phyloP scores from a whole-genome alignment of 768 basidiomycete genomes.

The Suillus hirtellus region DNA sequence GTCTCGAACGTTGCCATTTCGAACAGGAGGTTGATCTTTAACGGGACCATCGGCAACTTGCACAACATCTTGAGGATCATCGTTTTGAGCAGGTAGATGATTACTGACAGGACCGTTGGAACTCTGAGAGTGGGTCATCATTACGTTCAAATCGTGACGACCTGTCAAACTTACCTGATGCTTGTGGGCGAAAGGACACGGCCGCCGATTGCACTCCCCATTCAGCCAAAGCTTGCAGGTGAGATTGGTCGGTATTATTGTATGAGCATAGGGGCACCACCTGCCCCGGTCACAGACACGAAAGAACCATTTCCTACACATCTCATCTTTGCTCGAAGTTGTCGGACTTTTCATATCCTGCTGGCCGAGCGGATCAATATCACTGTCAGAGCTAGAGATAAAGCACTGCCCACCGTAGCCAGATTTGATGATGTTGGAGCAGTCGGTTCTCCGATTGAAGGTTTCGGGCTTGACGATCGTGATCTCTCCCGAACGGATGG shows the following conservation, averaged over 20 bases:
- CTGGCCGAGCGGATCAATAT: background rate
- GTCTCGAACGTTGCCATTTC: no score
- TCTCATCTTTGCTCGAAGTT: background rate
- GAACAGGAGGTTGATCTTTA: background rate
- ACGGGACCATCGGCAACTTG: background rate
- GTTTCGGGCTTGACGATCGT: background rate
- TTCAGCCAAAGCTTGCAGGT: background rate
- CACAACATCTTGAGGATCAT: background rate
- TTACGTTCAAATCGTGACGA: background rate
- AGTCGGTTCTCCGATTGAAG: background rate
- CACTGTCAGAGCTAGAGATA: background rate
- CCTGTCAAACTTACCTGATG: background rate
- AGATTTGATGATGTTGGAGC: background rate
- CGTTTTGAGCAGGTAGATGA: no score
- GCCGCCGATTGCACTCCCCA: background rate
- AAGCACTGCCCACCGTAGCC: background rate
- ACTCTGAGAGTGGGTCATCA: background rate
- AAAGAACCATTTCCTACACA: background rate
- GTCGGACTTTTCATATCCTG: no score
- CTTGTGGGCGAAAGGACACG: background rate
- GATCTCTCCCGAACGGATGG: background rate
- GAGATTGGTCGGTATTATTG: background rate
- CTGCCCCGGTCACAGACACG: background rate
- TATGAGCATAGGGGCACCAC: background rate
- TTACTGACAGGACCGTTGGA: background rate